phyloP scores from a whole-genome alignment of 163 green algal genomes.

The Scenedesmus sp. region DNA sequence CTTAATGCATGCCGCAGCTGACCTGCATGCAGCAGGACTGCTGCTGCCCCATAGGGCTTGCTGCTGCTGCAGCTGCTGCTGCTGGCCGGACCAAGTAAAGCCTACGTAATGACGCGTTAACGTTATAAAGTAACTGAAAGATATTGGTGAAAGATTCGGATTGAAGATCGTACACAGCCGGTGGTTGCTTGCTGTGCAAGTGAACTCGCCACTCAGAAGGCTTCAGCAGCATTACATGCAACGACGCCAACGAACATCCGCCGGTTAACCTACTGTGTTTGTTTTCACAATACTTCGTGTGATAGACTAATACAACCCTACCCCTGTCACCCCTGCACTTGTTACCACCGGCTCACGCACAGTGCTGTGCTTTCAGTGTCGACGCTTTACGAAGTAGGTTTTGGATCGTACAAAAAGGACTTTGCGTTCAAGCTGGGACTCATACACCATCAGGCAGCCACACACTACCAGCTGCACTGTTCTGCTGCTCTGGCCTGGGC shows the following conservation, averaged over 20 bases:
- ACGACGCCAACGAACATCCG: too few relatives aligned
- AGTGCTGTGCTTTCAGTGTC: neutral
- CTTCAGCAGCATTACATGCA: neutral
- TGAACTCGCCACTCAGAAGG: neutral
- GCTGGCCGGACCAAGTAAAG: neutral
- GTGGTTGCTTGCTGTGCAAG: neutral
- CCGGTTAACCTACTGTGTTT: neutral
- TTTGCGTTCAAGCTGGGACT: neutral
- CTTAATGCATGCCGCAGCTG: neutral
- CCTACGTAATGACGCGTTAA: neutral
- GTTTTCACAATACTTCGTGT: too few relatives aligned
- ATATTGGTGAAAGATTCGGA: too few relatives aligned
- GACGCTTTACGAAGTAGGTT: neutral
- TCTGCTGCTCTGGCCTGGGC: constrained; percentile 5
- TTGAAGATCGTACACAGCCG: neutral
- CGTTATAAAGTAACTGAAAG: neutral
- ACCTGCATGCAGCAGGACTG: neutral
- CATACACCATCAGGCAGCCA: neutral
- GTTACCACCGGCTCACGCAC: neutral
- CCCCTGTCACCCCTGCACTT: neutral
- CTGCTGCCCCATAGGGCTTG: constrained; percentile 2
- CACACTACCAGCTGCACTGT: neutral
- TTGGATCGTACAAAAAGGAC: neutral
- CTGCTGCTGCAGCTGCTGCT: neutral
- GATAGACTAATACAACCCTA: too few relatives aligned